Conservation (phyloP, 331 rosid species). For the Phaseolus coccineus region DNA sequence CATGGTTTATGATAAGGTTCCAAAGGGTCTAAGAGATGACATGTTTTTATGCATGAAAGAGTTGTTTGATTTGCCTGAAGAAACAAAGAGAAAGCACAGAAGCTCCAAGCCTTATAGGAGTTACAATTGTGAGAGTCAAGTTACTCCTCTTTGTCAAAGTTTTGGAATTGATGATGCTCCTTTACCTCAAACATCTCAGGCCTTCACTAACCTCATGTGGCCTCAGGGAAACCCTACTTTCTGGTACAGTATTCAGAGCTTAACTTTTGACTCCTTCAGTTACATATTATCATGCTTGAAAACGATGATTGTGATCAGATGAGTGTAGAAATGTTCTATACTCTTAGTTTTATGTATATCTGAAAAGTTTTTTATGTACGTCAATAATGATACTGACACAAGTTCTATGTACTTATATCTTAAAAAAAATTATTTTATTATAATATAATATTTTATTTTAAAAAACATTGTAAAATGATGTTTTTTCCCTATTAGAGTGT, state of each 20-base stretch:
- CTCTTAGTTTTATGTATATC: no score
- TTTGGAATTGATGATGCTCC: constrained; percentile 58
- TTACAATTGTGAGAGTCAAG: constrained; percentile 39
- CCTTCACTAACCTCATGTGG: constrained; percentile 68
- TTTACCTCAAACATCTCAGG: background rate
- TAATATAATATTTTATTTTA: no score
- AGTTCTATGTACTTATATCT: no score
- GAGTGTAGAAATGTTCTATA: no score
- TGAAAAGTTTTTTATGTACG: no score
- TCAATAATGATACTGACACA: no score
- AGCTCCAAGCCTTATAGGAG: constrained; percentile 49
- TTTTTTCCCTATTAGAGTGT: no score
- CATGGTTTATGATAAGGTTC: constrained; percentile 23
- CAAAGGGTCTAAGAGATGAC: constrained; percentile 27
- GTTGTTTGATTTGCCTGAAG: constrained; percentile 63
- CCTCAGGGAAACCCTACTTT: constrained; percentile 55
- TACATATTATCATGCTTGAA: no score
- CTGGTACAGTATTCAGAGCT: background rate
- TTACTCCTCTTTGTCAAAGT: constrained; percentile 52
- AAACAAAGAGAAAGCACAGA: constrained; percentile 53
- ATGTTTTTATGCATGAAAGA: constrained; percentile 46
- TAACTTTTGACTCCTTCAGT: no score
- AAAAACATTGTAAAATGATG: no score
- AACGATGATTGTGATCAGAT: no score
- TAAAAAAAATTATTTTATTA: no score